These are phyloP conservation scores for Raddia guianensis DNA, from an alignment of 176 grass and related monocot genomes.

Conservation along the genomic window DNA sequence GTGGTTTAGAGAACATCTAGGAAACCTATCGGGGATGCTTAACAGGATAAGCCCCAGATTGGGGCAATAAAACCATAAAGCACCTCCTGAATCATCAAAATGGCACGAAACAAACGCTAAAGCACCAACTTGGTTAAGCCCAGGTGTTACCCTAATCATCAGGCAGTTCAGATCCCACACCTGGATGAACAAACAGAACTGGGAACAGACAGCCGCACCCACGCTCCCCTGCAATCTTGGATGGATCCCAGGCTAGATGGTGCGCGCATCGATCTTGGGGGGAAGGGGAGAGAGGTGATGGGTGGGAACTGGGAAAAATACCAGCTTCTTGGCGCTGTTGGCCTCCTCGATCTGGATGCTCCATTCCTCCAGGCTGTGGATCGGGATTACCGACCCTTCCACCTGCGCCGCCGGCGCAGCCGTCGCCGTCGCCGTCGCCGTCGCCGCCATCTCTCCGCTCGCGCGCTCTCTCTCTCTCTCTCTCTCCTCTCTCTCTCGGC, in stretches of 20 bases:
- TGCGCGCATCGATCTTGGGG: not conserved
- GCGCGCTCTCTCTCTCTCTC: not conserved
- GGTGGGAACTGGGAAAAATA: not conserved
- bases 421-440: not conserved
- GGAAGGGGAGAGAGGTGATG: too few relatives aligned
- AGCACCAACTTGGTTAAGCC: not conserved
- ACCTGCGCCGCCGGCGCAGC: not conserved
- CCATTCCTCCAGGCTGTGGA: conserved; percentile 76
- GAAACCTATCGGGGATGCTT: too few relatives aligned
- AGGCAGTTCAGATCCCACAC: not conserved
- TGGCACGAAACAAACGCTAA: not conserved
- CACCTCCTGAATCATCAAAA: not conserved
- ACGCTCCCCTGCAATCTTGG: not conserved
- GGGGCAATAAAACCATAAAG: too few relatives aligned
- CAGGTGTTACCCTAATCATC: not conserved
- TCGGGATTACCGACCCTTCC: conserved; percentile 51
- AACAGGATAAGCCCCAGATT: too few relatives aligned
- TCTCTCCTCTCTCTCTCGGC: not conserved
- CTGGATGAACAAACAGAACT: not conserved
- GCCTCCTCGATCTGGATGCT: conserved; percentile 72
- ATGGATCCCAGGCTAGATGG: not conserved
- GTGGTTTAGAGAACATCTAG: too few relatives aligned
- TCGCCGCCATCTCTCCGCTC: not conserved
- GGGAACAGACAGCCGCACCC: too few relatives aligned
- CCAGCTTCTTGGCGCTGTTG: conserved; percentile 71